phyloP scores from a whole-genome alignment of 805 yeast species.

The Pichia ethanolica region DNA sequence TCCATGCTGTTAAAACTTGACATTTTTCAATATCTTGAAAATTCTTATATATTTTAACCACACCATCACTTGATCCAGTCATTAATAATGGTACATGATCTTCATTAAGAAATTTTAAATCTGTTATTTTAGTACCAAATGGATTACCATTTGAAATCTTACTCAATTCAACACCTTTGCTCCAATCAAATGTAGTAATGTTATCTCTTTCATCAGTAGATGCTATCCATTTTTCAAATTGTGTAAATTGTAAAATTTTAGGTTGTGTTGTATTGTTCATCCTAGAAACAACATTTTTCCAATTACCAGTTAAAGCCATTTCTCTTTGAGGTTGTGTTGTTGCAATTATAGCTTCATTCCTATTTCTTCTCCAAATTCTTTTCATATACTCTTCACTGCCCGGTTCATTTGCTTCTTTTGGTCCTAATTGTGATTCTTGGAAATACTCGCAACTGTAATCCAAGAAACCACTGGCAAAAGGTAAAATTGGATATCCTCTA shows the following conservation, averaged over 20 bases:
- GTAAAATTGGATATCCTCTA: slow-evolving; percentile 37
- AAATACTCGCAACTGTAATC: slow-evolving; percentile 83
- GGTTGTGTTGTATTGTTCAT: slow-evolving; percentile 77
- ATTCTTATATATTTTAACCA: slow-evolving; percentile 76
- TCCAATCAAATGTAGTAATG: slow-evolving; percentile 87
- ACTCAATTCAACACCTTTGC: slow-evolving; percentile 43
- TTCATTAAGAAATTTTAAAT: slow-evolving; percentile 78
- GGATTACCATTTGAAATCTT: slow-evolving; percentile 81
- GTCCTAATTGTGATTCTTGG: slow-evolving; percentile 92
- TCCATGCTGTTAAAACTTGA: slow-evolving; percentile 79
- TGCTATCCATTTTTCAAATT: slow-evolving; percentile 78
- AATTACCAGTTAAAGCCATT: slow-evolving; percentile 73
- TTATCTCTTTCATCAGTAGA: slow-evolving; percentile 80
- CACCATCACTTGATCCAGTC: slow-evolving; percentile 91
- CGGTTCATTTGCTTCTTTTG: slow-evolving; percentile 79
- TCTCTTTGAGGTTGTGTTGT: slow-evolving; percentile 89
- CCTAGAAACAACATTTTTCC: slow-evolving; percentile 58
- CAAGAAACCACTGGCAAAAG: slow-evolving; percentile 55
- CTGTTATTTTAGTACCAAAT: slow-evolving; percentile 82
- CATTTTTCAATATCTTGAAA: slow-evolving; percentile 51
- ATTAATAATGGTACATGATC: slow-evolving; percentile 82
- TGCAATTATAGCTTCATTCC: slow-evolving; percentile 80
- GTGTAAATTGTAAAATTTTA: slow-evolving; percentile 70
- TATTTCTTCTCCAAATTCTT: slow-evolving; percentile 79
- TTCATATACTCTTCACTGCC: slow-evolving; percentile 82